phyloP scores from a whole-genome alignment of 2,329 filamentous ascomycete genomes.

The Fusarium irregulare region DNA sequence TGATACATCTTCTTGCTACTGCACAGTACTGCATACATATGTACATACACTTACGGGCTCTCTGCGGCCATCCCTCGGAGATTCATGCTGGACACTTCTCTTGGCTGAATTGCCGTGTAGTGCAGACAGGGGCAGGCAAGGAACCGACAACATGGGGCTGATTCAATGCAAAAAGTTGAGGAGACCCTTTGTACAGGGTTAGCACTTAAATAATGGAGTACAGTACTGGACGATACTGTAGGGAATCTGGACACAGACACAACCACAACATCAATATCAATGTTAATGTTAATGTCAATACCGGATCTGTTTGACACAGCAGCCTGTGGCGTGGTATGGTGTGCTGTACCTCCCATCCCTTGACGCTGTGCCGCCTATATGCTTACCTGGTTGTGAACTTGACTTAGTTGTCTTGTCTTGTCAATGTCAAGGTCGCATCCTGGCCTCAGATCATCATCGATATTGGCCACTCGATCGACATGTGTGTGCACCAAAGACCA shows the following conservation, averaged over 20 bases:
- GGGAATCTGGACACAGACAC: not conserved
- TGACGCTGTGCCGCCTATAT: constrained; percentile 15
- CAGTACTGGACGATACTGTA: not conserved
- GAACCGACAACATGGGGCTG: constrained; percentile 19
- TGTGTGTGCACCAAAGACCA: constrained; percentile 14
- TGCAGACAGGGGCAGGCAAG: constrained; percentile 21
- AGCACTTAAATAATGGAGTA: not conserved
- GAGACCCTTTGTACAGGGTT: constrained; percentile 33
- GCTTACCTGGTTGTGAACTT: constrained; percentile 2
- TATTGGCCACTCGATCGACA: constrained; percentile 30
- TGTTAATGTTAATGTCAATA: not conserved
- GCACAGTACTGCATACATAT: not conserved
- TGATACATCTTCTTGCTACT: constrained; percentile 2
- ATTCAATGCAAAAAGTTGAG: constrained; percentile 11
- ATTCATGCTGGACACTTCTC: constrained; percentile 23
- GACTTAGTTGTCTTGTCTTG: not conserved
- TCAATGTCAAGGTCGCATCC: constrained; percentile 34
- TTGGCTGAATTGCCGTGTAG: constrained; percentile 15
- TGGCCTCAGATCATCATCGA: constrained; percentile 37
- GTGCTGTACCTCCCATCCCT: not conserved
- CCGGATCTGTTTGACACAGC: not conserved
- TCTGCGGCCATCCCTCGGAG: constrained; percentile 36
- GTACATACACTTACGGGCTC: constrained; percentile 2
- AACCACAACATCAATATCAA: not conserved
- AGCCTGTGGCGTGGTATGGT: not conserved